phyloP scores from a whole-genome alignment of 176 grass and related monocot species.

The Hordeum marinum region DNA sequence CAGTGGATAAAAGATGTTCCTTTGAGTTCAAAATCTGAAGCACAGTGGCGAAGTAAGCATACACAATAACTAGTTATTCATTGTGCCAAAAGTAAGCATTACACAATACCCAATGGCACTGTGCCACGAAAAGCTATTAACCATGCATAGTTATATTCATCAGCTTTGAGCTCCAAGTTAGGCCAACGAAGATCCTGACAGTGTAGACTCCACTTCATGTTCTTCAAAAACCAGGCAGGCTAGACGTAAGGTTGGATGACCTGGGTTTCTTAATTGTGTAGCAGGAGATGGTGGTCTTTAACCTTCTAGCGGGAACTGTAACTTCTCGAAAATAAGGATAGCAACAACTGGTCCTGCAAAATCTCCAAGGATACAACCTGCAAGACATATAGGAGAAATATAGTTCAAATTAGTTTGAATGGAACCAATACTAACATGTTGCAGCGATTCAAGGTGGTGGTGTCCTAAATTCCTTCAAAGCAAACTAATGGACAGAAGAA shows the following conservation, averaged over 20 bases:
- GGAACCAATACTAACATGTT: not conserved
- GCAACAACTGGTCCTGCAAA: slow-evolving; percentile 68
- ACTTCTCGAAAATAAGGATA: slow-evolving; percentile 68
- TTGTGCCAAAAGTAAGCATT: not conserved
- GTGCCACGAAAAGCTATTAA: not conserved
- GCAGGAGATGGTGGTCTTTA: slow-evolving; percentile 19
- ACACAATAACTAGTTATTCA: not conserved
- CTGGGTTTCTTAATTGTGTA: slow-evolving; percentile 20
- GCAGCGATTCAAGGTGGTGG: not conserved
- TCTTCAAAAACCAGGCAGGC: not conserved
- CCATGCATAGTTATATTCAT: slow-evolving; percentile 32
- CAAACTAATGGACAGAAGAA: not conserved
- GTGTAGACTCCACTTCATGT: not conserved
- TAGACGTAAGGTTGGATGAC: not conserved
- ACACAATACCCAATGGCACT: not conserved
- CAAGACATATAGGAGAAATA: slow-evolving; percentile 10
- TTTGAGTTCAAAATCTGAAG: not conserved
- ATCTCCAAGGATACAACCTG: slow-evolving; percentile 90
- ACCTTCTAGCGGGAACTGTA: slow-evolving; percentile 51
- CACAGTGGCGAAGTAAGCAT: not conserved
- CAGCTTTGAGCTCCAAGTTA: slow-evolving; percentile 29
- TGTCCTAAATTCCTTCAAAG: not conserved
- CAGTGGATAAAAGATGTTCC: not conserved
- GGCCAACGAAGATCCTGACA: slow-evolving; percentile 10
- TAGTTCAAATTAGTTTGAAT: not conserved